Evolutionary conservation across 352 stramenopile genomes (phyloP), one percentile per base, ranked within the genome.

Genomic region (Chrysophaeum taylorii): DNA sequence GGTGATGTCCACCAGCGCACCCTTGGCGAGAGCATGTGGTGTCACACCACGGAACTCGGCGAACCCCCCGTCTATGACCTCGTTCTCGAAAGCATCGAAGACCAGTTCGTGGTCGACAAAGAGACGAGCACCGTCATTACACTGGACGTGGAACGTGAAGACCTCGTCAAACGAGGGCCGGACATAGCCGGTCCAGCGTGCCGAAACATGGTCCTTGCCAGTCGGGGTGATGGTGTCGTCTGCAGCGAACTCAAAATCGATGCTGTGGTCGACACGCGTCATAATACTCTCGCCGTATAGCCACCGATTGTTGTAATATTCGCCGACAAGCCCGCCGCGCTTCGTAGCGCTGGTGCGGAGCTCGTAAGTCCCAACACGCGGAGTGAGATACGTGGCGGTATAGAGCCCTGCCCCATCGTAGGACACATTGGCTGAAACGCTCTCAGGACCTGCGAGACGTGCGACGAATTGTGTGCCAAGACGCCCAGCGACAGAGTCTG

Each of bases 291-390:
- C 78, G 15, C 88, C 90, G 60, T 92, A 89, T 29, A 97, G 79
- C 92, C 92, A 97, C 0, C 91, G 84, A 74, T 98, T 98, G 75
- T 94, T 96, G 71, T 93, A 98, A 75, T 98, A 98, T 71, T 88
- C 82, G 0, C 88, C 92, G 5, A 84, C 38, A 0, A 98, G 81
- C 2, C 93, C 93, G 60, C 82, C 84, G 27, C 79, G 78, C n/a
- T 79, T 71, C 4, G 86, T 85, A 69, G 89, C 79, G 38, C 83
- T 72, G 14, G 96, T 84, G 0, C 89, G 84, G 0, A 97, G 78
- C 4, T 78, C 87, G 79, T 97, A 97, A 9, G 79, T 75, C 27
- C 83, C 89, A 12, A 88, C 81, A 15, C 85, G 78, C 29, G 93
- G 92, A 0, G 89, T 90, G 7, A 85, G 79, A 73, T 97, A 98